Evolutionary conservation across 441 rosid genomes (phyloP), one percentile per base, ranked within the genome.

Genomic region (Macaranga tanarius): DNA sequence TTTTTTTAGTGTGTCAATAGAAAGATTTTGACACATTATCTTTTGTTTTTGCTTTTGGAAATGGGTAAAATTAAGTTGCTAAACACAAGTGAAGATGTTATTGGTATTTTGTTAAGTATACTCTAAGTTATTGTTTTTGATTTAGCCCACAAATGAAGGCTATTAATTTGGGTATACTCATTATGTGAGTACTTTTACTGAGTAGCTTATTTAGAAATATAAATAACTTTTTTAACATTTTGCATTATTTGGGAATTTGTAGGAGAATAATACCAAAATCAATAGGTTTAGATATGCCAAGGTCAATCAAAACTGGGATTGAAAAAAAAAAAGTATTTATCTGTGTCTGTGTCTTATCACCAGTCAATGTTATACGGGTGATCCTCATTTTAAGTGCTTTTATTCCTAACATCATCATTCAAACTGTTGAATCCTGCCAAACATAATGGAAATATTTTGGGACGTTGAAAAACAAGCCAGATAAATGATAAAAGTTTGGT

Each of bases 11-110:
- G 72, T 70, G 71, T 71, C 54, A 11, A 44, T 9, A 9, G 10
- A 34, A 34, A 20, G 13, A 58, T 15, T 56, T 62, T 22, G 75
- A 74, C 79, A 59, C 67, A 15, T 67, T 54, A 48, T 60, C 70
- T 65, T 65, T 59, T 5, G 19, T 57, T 28, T 69, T 25, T 42
- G 0, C 7, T 26, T 52, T 68, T 34, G 8, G 52, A 58, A 25
- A 4, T 71, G 62, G 59, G 23, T 55, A 34, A 23, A 44, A 11
- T 57, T 48, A 28, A 26, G 62, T 59, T 73, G 57, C 58, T 2
- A 8, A 15, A 16, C 17, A 55, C n/a, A 75, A 62, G 10, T 20
- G 5, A 16, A 45, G 20, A 31, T 55, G 19, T 19, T 68, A 34
- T 17, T 0, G 22, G 28, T 17, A 23, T 42, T 25, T 20, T 44